Conservation (phyloP, 495 filamentous ascomycete species). For the Aspergillus conjunctus region DNA sequence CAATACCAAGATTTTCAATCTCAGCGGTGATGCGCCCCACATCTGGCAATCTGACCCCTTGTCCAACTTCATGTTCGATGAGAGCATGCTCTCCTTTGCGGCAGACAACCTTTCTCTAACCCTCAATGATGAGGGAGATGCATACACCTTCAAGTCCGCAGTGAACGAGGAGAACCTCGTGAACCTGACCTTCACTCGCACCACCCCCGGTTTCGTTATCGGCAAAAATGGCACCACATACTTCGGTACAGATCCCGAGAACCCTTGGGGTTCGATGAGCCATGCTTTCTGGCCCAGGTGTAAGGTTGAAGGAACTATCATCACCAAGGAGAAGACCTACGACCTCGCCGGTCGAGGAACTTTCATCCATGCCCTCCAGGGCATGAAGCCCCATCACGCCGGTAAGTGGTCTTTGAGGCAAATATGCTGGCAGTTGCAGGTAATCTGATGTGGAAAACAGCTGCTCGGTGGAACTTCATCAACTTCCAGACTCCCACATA, state of each 20-base stretch:
- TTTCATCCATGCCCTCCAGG: slow-evolving; percentile 83
- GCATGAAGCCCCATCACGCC: slow-evolving; percentile 98
- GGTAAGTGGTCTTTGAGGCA: slow-evolving; percentile 46
- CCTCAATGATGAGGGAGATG: slow-evolving; percentile 78
- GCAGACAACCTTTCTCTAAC: slow-evolving; percentile 80
- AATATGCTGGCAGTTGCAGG: slow-evolving; percentile 12
- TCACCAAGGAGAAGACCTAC: slow-evolving; percentile 79
- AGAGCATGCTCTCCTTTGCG: slow-evolving; percentile 77
- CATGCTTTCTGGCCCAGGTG: slow-evolving; percentile 94
- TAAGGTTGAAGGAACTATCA: slow-evolving; percentile 75
- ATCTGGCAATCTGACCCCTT: slow-evolving; percentile 82
- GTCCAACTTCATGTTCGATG: slow-evolving; percentile 76
- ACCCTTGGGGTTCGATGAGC: slow-evolving; percentile 90
- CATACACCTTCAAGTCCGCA: slow-evolving; percentile 83
- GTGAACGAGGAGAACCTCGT: slow-evolving; percentile 75
- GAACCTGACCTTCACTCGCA: slow-evolving; percentile 76
- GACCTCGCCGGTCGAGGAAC: slow-evolving; percentile 79
- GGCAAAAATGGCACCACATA: slow-evolving; percentile 84
- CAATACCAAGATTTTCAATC: slow-evolving; percentile 86
- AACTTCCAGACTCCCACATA: slow-evolving; percentile 86
- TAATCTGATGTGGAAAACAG: slow-evolving; percentile 39
- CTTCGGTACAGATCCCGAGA: slow-evolving; percentile 79
- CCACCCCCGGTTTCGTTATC: slow-evolving; percentile 78
- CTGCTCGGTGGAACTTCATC: slow-evolving; percentile 89
- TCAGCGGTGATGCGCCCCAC: slow-evolving; percentile 62